Base-by-base conservation (phyloP, 345 rosid species). In the Mercurialis annua region DNA sequence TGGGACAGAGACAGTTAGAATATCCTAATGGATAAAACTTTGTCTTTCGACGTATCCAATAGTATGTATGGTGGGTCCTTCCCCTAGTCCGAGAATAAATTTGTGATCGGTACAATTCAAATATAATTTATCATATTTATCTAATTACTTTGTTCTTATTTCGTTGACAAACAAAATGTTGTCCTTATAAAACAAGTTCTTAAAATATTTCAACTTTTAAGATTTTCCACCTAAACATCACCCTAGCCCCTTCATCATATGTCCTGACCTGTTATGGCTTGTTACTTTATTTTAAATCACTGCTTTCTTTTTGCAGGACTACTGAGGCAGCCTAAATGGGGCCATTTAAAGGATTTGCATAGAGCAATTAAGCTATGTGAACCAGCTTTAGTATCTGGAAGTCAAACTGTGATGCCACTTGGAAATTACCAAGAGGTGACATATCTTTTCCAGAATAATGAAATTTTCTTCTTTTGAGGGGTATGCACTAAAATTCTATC, bases 321-420 rank as follows among this genome's bases (percentile, higher is more conserved):
- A 42, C 20, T 82, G 71, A 92, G 98, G 88, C 82, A 90, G 70
- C 99, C 99, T 10, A 95, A 95, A 80, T 95, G 98, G 99, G 99
- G 98, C 26, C 99, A 95, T 79, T 81, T 92, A 82, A 95, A 95
- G 84, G 98, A 95, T 84, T 77, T 95, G 78, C 99, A 95, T 71
- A 76, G 90, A 78, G 99, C 99, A 1, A 84, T 95, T 49, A 95
- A 90, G 73, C 78, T 95, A 1, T 92, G 93, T 65, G 99, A 92
- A 65, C 90, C 92, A 49, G 98, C 99, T 61, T 78, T 95, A 66
- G 84, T 95, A 27, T 82, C 83, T 40, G 97, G 83, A 56, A 75
- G 80, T 59, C 96, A 93, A 42, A 74, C 80, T 0, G 88, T 91
- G 59, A 76, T 79, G 51, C 72, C 77, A 36, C 96, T 95, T 18